phyloP scores from a whole-genome alignment of 192 early-diverging fungal species.

The Spizellomyces sp. region DNA sequence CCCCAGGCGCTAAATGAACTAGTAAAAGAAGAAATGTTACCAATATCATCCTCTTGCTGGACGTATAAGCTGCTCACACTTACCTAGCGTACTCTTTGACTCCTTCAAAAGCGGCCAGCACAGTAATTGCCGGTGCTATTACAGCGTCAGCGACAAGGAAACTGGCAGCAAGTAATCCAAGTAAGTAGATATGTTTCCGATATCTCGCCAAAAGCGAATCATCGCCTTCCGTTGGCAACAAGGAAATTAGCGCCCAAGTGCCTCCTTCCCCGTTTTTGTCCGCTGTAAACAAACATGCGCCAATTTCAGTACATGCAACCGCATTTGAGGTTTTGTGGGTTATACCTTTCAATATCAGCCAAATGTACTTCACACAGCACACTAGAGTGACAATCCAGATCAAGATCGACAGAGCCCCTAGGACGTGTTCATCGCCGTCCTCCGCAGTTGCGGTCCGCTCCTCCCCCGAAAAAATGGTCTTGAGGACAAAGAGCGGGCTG shows the following conservation, averaged over 20 bases:
- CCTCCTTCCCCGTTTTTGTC: slow-evolving; percentile 66
- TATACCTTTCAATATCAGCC: slow-evolving; percentile 44
- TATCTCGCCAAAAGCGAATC: slow-evolving; percentile 33
- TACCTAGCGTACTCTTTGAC: slow-evolving; percentile 29
- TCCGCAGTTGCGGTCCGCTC: background rate
- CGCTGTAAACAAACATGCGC: slow-evolving; percentile 28
- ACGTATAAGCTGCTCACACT: background rate
- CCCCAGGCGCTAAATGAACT: slow-evolving; percentile 3
- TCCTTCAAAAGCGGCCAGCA: slow-evolving; percentile 46
- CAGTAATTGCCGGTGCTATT: slow-evolving; percentile 37
- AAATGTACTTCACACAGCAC: slow-evolving; percentile 46
- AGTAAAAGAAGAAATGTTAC: no score
- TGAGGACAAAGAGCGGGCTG: slow-evolving; percentile 55
- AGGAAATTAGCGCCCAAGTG: slow-evolving; percentile 55
- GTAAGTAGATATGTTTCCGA: slow-evolving; percentile 24
- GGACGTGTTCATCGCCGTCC: slow-evolving; percentile 14
- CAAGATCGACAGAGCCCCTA: slow-evolving; percentile 51
- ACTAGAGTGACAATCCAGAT: slow-evolving; percentile 55
- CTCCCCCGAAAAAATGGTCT: slow-evolving; percentile 40
- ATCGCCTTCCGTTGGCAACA: slow-evolving; percentile 42
- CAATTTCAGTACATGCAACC: slow-evolving; percentile 2
- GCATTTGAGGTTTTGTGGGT: slow-evolving; percentile 5
- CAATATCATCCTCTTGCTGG: no score
- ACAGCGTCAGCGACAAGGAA: slow-evolving; percentile 49
- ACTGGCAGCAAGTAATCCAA: slow-evolving; percentile 40